These are phyloP conservation scores for Blastobotrys chiropterorum DNA, from an alignment of 805 yeast genomes.

Conservation along the genomic window DNA sequence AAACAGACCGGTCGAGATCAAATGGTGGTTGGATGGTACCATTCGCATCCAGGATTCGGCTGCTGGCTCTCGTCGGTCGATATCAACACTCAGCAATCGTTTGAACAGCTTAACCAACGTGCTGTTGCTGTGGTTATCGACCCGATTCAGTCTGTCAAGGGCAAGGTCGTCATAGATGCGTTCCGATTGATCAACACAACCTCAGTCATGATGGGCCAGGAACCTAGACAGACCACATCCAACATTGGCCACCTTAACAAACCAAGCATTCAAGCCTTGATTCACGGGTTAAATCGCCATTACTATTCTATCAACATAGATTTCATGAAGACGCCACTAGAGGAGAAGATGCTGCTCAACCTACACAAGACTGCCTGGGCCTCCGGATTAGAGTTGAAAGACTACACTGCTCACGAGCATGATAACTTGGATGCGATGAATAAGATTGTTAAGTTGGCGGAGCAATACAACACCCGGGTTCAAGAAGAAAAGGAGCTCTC, in stretches of 20 bases:
- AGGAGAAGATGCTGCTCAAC: slow-evolving; percentile 88
- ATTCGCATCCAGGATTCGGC: slow-evolving; percentile 99
- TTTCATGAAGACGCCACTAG: slow-evolving; percentile 85
- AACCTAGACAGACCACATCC: slow-evolving; percentile 95
- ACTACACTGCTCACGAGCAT: slow-evolving; percentile 72
- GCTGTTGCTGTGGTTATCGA: slow-evolving; percentile 98
- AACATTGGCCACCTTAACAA: slow-evolving; percentile 92
- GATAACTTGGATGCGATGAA: slow-evolving; percentile 67
- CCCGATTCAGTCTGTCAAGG: slow-evolving; percentile 97
- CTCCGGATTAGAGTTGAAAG: slow-evolving; percentile 72
- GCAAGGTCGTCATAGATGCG: slow-evolving; percentile 98
- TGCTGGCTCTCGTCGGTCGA: slow-evolving; percentile 98
- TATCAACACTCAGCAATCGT: slow-evolving; percentile 95
- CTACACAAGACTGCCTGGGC: slow-evolving; percentile 96
- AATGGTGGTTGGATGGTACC: slow-evolving; percentile 99
- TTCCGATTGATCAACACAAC: slow-evolving; percentile 88
- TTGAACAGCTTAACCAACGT: slow-evolving; percentile 89
- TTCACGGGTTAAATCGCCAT: slow-evolving; percentile 95
- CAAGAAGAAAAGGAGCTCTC: slow-evolving; percentile 84
- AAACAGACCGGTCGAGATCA: slow-evolving; percentile 98
- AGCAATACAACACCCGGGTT: slow-evolving; percentile 81
- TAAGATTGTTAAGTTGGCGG: slow-evolving; percentile 82
- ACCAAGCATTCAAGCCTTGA: slow-evolving; percentile 93
- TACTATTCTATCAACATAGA: slow-evolving; percentile 94
- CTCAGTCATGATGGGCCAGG: slow-evolving; percentile 89